These are phyloP conservation scores for Phytopythium ostracodes DNA, from an alignment of 352 stramenopile species.

Conservation along the genomic window DNA sequence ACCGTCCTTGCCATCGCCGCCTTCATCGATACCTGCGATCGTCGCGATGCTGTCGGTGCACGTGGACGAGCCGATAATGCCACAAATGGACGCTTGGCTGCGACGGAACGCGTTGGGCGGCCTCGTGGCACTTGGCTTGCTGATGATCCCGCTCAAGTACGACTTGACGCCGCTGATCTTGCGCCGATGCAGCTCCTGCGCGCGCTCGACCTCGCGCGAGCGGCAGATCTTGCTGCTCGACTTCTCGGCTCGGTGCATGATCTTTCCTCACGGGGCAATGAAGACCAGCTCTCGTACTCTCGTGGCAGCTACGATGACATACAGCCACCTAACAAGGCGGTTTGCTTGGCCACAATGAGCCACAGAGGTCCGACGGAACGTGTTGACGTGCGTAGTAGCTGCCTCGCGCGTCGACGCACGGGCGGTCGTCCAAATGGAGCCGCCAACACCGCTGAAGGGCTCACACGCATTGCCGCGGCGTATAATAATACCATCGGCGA, in stretches of 20 bases:
- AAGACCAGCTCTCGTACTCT: not conserved
- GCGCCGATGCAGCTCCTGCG: constrained; percentile 61
- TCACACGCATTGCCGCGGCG: not conserved
- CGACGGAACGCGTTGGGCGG: constrained; percentile 16
- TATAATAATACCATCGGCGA: not conserved
- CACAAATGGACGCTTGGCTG: constrained; percentile 9
- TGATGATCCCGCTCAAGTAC: constrained; percentile 36
- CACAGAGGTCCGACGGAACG: not conserved
- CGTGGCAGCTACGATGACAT: not conserved
- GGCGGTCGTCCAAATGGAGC: not conserved
- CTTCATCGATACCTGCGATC: not conserved
- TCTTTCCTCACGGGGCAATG: not conserved
- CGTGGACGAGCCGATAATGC: not conserved
- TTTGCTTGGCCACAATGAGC: too few relatives aligned
- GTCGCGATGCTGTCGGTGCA: not conserved
- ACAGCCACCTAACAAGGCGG: not conserved
- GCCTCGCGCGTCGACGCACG: not conserved
- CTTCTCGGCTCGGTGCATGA: constrained; percentile 73
- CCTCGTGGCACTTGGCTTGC: constrained; percentile 18
- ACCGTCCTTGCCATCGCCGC: not conserved
- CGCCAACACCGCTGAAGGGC: not conserved
- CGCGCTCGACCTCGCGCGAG: constrained; percentile 62
- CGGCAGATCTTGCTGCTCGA: constrained; percentile 75
- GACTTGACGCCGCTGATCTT: constrained; percentile 72
- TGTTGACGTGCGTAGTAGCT: not conserved